Percentiles rank a stretch among this genome's conserved stretches.
Evolutionary conservation across 169 alveolate genomes (phyloP).

Genomic region (Plasmodium ovale): DNA sequence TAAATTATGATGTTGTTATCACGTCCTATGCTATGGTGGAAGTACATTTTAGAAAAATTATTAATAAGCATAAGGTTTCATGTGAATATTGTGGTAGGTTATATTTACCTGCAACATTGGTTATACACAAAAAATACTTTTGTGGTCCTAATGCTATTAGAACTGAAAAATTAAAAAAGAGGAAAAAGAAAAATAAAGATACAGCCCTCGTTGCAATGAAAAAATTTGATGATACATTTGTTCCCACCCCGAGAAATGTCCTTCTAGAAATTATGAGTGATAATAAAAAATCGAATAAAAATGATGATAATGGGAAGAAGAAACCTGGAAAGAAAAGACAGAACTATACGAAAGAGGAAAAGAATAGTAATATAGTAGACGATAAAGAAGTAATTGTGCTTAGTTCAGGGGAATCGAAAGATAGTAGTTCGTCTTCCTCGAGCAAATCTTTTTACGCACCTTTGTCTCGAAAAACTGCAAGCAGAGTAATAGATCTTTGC

Average conservation of each 20-base stretch:
- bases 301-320: conserved; percentile 2
- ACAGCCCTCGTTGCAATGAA: conserved; percentile 72
- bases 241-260: conserved; percentile 80
- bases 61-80: conserved; percentile 76
- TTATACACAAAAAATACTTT: conserved; percentile 88
- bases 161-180: conserved; percentile 90
- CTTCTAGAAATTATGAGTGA: conserved; percentile 77
- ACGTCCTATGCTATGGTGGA: conserved; percentile 87
- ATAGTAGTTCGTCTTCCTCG: conserved; percentile 10
- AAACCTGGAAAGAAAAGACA: neutral
- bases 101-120: conserved; percentile 86
- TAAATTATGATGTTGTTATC: conserved; percentile 87
- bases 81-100: conserved; percentile 91
- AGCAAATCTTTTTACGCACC: conserved; percentile 37
- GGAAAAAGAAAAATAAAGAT: conserved; percentile 82
- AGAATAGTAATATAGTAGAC: neutral
- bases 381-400: conserved; percentile 1
- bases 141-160: conserved; percentile 93
- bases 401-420: conserved; percentile 1
- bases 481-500: conserved; percentile 60
- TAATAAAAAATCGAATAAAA: conserved; percentile 60
- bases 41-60: conserved; percentile 80
- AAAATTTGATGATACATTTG: conserved; percentile 73
- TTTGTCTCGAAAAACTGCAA: conserved; percentile 57
- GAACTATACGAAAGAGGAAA: neutral